Evolutionary conservation across 1,284 basidiomycete genomes (phyloP).

Genomic region (Prillingera fragicola): DNA sequence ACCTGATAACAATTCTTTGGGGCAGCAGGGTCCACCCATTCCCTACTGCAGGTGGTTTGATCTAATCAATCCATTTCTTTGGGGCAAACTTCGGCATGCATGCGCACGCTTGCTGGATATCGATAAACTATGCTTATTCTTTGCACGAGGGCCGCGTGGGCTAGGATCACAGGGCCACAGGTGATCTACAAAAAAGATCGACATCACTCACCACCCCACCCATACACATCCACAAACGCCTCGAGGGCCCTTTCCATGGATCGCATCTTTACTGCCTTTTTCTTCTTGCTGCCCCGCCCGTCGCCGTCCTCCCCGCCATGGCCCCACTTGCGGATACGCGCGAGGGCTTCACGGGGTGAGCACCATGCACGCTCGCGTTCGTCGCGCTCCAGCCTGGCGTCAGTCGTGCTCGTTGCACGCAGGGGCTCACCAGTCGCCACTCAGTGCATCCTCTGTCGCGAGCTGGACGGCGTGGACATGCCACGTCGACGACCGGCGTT

Average conservation of each 20-base stretch:
- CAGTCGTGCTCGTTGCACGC: slow-evolving; percentile 5
- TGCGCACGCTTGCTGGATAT: too few relatives aligned
- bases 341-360: slow-evolving; percentile 1
- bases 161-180: too few relatives aligned
- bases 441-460: slow-evolving; percentile 12
- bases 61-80: too few relatives aligned
- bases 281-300: slow-evolving; percentile 17
- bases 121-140: too few relatives aligned
- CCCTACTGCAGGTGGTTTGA: too few relatives aligned
- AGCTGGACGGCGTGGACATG: slow-evolving; percentile 31
- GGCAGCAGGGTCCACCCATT: too few relatives aligned
- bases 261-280: slow-evolving; percentile 35
- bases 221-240: slow-evolving; percentile 12
- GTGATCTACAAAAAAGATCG: too few relatives aligned
- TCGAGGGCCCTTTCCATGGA: slow-evolving; percentile 31
- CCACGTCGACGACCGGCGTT: slow-evolving; percentile 23
- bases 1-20: too few relatives aligned
- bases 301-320: background rate
- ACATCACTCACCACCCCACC: too few relatives aligned
- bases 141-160: too few relatives aligned
- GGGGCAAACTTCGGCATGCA: too few relatives aligned
- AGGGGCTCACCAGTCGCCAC: slow-evolving; percentile 28
- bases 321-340: slow-evolving; percentile 5
- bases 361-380: slow-evolving; percentile 34
- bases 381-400: slow-evolving; percentile 32